Evolutionary conservation across 2,329 filamentous ascomycete genomes (phyloP), one percentile per base, ranked within the genome.

Genomic region (Aspergillus uvarum): DNA sequence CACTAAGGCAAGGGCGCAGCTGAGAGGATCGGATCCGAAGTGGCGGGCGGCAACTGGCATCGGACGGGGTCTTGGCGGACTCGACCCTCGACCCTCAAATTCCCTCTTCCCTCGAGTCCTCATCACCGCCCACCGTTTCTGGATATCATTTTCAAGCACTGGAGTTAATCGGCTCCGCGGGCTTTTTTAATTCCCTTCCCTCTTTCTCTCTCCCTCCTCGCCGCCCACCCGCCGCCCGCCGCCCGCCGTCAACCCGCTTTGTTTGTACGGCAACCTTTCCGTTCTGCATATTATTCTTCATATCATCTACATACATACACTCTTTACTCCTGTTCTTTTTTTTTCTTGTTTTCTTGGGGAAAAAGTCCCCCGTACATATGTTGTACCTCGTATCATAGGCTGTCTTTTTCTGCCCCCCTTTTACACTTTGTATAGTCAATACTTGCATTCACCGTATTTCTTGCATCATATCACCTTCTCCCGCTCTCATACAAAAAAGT

Each of bases 41-140:
- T 65, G 63, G 62, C 63, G 58, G 60, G 26, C 26, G 51, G 55
- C 55, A 51, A 49, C 38, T 58, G 59, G 57, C 51, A 63, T 64
- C 54, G 56, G 26, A 26, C 26, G 26, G 26, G 7, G 26, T 26
- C 26, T 26, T 26, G 26, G 26, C 7, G 26, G 26, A 26, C 26
- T 26, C 26, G 26, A 22, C 22, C 22, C 22, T 22, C 22, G 22
- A 22, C 22, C 22, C 22, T 22, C 22, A 22, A 22, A 22, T 22
- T 22, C 22, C 22, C 22, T 22, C 22, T 2, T 22, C 22, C 22
- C 22, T 22, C 32, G 32, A 5, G 32, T 12, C 11, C 14, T 14
- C 11, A 62, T 64, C 57, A 47, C 48, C 63, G 51, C 47, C 48
- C 32, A 19, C 31, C 19, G 7, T 8, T 26, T 26, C 26, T 26